Conservation (phyloP, 2,329 filamentous ascomycete genomes). For the Penicillium oxalicum region DNA sequence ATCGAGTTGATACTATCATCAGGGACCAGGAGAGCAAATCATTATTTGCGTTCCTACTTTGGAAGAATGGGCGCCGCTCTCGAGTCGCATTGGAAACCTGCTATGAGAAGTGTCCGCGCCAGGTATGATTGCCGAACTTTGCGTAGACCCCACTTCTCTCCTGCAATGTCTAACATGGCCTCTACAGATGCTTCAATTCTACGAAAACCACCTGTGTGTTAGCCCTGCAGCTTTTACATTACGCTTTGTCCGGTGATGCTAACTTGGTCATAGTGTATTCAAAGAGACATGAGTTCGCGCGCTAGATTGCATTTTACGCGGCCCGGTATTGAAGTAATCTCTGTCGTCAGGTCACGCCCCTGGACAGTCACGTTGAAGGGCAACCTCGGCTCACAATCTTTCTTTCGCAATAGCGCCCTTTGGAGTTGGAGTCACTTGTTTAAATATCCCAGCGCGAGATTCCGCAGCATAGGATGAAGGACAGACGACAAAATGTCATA, state of each 20-base stretch:
- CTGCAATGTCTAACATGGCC: too few relatives aligned
- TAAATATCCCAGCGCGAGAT: neutral
- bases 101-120: slow-evolving; percentile 40
- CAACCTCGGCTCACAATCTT: neutral
- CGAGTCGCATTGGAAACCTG: slow-evolving; percentile 38
- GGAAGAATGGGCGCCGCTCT: slow-evolving; percentile 42
- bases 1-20: slow-evolving; percentile 40
- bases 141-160: too few relatives aligned
- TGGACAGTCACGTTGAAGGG: neutral
- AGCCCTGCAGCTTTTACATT: neutral
- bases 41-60: slow-evolving; percentile 38
- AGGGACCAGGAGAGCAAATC: slow-evolving; percentile 28
- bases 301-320: neutral
- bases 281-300: slow-evolving; percentile 24
- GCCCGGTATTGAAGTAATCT: too few relatives aligned
- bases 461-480: slow-evolving; percentile 3
- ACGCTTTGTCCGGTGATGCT: slow-evolving; percentile 1
- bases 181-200: slow-evolving; percentile 44
- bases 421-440: slow-evolving; percentile 7
- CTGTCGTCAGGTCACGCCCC: neutral
- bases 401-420: slow-evolving; percentile 1
- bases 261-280: slow-evolving; percentile 28
- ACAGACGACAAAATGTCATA: neutral
- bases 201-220: slow-evolving; percentile 44
- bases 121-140: slow-evolving; percentile 22